phyloP scores from a whole-genome alignment of 2,329 filamentous ascomycete genomes.

The Pseudogymnoascus sp. region DNA sequence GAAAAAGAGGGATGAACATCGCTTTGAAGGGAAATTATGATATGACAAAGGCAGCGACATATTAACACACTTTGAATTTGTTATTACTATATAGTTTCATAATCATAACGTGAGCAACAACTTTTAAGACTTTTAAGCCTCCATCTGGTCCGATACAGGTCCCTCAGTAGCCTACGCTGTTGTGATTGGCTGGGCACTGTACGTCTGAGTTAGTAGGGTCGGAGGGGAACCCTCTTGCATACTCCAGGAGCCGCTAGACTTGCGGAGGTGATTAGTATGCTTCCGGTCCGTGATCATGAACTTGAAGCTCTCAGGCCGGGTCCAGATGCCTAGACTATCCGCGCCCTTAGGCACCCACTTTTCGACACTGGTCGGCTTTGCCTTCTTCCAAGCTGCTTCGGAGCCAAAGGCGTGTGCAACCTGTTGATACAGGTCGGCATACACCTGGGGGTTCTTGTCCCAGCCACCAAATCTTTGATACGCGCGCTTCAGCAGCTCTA shows the following conservation, averaged over 20 bases:
- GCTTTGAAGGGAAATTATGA: too few relatives aligned
- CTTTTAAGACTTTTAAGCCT: not conserved
- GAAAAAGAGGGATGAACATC: too few relatives aligned
- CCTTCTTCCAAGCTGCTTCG: slow-evolving; percentile 17
- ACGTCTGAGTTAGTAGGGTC: not conserved
- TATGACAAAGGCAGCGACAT: too few relatives aligned
- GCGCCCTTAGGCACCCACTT: slow-evolving; percentile 17
- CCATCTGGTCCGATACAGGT: not conserved
- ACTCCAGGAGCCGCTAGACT: slow-evolving; percentile 12
- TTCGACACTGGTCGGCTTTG: slow-evolving; percentile 12
- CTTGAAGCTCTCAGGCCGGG: slow-evolving; percentile 15
- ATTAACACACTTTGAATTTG: not conserved
- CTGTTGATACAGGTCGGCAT: slow-evolving; percentile 18
- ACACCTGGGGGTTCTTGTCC: slow-evolving; percentile 21
- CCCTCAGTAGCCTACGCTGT: not conserved
- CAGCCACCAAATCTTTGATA: slow-evolving; percentile 36
- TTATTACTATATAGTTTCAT: not conserved
- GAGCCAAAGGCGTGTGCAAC: slow-evolving; percentile 15
- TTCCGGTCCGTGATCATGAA: slow-evolving; percentile 14
- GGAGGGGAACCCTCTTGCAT: slow-evolving; percentile 1
- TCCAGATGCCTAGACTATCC: slow-evolving; percentile 17
- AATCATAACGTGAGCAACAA: not conserved
- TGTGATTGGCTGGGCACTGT: not conserved
- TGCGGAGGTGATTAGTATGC: slow-evolving; percentile 18
- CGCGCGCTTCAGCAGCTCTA: slow-evolving; percentile 31